A percentile compares a stretch with the other conserved stretches of the same genome.
phyloP scores from a whole-genome alignment of 2,329 filamentous ascomycete genomes.

The Scytalidium lignicola region DNA sequence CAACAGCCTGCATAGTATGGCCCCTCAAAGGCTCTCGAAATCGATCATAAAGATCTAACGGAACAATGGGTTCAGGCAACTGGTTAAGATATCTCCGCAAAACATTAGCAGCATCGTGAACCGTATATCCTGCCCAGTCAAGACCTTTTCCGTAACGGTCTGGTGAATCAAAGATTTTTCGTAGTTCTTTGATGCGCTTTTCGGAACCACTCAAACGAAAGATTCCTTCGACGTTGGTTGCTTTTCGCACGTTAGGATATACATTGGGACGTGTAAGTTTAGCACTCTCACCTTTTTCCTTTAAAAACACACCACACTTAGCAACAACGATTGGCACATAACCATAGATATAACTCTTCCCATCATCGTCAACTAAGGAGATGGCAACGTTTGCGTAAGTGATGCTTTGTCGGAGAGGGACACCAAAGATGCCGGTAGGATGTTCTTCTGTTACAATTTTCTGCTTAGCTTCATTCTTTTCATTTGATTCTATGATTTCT shows the following conservation, averaged over 20 bases:
- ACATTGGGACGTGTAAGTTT: background rate
- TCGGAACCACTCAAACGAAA: slow-evolving; percentile 94
- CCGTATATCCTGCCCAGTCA: slow-evolving; percentile 95
- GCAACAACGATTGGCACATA: slow-evolving; percentile 98
- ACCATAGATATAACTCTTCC: slow-evolving; percentile 95
- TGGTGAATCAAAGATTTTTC: slow-evolving; percentile 86
- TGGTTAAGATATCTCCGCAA: slow-evolving; percentile 93
- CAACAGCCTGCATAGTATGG: slow-evolving; percentile 64
- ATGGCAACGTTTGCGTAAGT: slow-evolving; percentile 98
- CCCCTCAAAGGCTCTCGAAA: slow-evolving; percentile 77
- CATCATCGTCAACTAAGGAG: slow-evolving; percentile 86
- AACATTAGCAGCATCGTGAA: slow-evolving; percentile 97
- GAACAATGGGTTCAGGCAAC: slow-evolving; percentile 93
- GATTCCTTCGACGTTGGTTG: slow-evolving; percentile 91
- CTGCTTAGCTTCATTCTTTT: slow-evolving; percentile 13
- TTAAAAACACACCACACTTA: slow-evolving; percentile 94
- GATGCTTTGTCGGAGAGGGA: slow-evolving; percentile 90
- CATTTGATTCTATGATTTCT: background rate
- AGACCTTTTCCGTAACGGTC: slow-evolving; percentile 94
- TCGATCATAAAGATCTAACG: slow-evolving; percentile 83
- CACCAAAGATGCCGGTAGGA: slow-evolving; percentile 81
- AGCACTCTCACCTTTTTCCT: slow-evolving; percentile 78
- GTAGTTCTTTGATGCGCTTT: slow-evolving; percentile 96
- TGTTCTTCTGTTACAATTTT: slow-evolving; percentile 17
- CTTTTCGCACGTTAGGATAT: slow-evolving; percentile 40